These are phyloP conservation scores for Excoecaria agallocha DNA, from an alignment of 345 rosid species.

Conservation along the genomic window DNA sequence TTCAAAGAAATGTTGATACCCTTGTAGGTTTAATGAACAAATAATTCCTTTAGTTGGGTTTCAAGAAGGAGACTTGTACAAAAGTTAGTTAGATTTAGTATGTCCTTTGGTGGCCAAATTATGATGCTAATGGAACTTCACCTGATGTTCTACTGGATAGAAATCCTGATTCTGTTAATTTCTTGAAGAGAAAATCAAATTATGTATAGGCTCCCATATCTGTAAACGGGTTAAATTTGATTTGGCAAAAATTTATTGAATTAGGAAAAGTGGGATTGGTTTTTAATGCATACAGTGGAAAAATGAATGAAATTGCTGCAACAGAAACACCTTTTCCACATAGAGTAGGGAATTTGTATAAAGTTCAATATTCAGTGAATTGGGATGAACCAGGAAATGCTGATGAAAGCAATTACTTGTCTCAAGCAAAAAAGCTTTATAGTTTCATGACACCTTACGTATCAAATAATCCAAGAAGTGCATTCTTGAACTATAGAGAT, in stretches of 20 bases:
- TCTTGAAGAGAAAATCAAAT: conserved; percentile 64
- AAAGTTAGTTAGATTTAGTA: conserved; percentile 56
- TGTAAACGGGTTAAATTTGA: conserved; percentile 22
- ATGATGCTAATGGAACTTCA: conserved; percentile 20
- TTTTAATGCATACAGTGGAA: conserved; percentile 57
- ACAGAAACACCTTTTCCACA: conserved; percentile 55
- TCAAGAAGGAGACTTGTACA: conserved; percentile 40
- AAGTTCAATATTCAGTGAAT: conserved; percentile 31
- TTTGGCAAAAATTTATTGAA: conserved; percentile 50
- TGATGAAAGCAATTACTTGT: no score
- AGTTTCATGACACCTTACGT: conserved; percentile 50
- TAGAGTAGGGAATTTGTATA: conserved; percentile 48
- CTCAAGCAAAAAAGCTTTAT: conserved; percentile 29
- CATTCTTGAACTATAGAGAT: conserved; percentile 36
- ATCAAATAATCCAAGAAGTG: conserved; percentile 51
- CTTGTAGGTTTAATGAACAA: not conserved
- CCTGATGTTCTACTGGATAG: conserved; percentile 45
- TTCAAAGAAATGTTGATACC: conserved; percentile 23
- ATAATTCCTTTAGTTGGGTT: conserved; percentile 39
- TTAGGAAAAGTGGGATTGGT: conserved; percentile 37
- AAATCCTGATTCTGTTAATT: conserved; percentile 23
- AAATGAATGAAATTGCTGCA: conserved; percentile 47
- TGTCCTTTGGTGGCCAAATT: conserved; percentile 26
- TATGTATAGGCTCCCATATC: conserved; percentile 46
- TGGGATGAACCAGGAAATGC: no score